Conservation (phyloP, 2,329 filamentous ascomycete species). For the Aspergillus phoenicis region DNA sequence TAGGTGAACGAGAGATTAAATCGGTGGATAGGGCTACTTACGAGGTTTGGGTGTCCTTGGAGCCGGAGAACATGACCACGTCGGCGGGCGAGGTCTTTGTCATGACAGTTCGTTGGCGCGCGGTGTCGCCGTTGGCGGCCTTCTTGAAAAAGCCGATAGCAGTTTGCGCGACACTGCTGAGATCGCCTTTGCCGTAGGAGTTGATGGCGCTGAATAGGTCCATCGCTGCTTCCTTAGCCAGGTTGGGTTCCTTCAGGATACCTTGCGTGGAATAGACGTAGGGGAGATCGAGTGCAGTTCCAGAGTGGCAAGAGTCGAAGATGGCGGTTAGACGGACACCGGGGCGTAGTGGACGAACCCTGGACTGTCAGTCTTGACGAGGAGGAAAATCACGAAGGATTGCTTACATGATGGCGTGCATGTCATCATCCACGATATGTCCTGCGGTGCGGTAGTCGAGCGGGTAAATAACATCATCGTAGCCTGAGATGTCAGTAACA, state of each 20-base stretch:
- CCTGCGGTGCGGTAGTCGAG: constrained; percentile 70
- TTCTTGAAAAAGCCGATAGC: constrained; percentile 88
- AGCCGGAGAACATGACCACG: constrained; percentile 96
- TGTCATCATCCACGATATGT: constrained; percentile 77
- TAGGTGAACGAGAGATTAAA: neutral
- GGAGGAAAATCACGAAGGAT: neutral
- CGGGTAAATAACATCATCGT: constrained; percentile 77
- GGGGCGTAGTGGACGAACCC: constrained; percentile 72
- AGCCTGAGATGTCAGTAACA: constrained; percentile 43
- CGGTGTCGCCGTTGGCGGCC: constrained; percentile 75
- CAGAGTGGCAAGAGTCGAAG: constrained; percentile 69
- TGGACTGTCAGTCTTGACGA: constrained; percentile 6
- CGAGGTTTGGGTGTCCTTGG: constrained; percentile 87
- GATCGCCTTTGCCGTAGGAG: constrained; percentile 79
- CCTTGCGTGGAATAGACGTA: constrained; percentile 68
- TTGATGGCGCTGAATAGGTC: constrained; percentile 67
- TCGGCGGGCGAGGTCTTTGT: constrained; percentile 95
- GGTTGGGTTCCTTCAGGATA: constrained; percentile 67
- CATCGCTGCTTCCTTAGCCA: constrained; percentile 67
- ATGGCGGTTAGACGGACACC: constrained; percentile 79
- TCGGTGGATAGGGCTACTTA: constrained; percentile 20
- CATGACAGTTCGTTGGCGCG: constrained; percentile 74
- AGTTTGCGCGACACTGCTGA: constrained; percentile 75
- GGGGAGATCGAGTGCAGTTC: constrained; percentile 67
- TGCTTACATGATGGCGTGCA: constrained; percentile 66